Evolutionary conservation across 176 grass and related monocot genomes (phyloP).

Genomic region (Guadua angustifolia): DNA sequence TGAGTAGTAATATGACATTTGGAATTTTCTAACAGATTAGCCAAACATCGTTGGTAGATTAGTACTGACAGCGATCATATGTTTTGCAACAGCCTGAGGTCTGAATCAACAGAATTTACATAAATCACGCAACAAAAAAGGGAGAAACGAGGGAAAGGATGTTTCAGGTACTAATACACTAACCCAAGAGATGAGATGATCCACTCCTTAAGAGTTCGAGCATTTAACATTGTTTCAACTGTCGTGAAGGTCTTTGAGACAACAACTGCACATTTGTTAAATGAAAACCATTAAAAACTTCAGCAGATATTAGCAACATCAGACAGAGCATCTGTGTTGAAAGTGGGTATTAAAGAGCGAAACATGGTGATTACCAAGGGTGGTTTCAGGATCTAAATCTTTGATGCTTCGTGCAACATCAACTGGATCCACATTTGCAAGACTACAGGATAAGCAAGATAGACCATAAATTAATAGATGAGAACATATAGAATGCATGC

Average conservation of each 20-base stretch:
- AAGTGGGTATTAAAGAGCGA: neutral
- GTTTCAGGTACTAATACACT: conserved; percentile 48
- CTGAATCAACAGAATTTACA: conserved; percentile 49
- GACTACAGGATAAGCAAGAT: conserved; percentile 59
- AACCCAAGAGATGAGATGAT: conserved; percentile 88
- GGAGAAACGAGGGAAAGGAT: neutral
- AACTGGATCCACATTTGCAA: conserved; percentile 99
- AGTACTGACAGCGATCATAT: conserved; percentile 99
- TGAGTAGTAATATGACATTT: neutral
- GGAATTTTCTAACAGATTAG: conserved; percentile 4
- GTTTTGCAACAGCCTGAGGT: conserved; percentile 83
- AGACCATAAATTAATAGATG: conserved; percentile 22
- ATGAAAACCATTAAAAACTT: conserved; percentile 21
- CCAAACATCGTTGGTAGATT: conserved; percentile 61
- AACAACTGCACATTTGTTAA: conserved; percentile 66
- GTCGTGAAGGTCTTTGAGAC: conserved; percentile 99
- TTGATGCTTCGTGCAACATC: conserved; percentile 93
- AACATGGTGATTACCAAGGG: conserved; percentile 65
- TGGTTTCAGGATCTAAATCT: conserved; percentile 93
- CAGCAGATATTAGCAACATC: conserved; percentile 8
- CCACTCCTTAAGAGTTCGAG: conserved; percentile 96
- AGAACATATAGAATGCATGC: conserved; percentile 6
- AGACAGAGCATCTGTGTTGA: conserved; percentile 20
- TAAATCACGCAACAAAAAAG: conserved; percentile 39
- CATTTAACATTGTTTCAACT: conserved; percentile 98